A percentile compares a stretch with the other conserved stretches of the same genome.
Conservation (phyloP, 148 eudicot species). For the Rhododendron ovatum region DNA sequence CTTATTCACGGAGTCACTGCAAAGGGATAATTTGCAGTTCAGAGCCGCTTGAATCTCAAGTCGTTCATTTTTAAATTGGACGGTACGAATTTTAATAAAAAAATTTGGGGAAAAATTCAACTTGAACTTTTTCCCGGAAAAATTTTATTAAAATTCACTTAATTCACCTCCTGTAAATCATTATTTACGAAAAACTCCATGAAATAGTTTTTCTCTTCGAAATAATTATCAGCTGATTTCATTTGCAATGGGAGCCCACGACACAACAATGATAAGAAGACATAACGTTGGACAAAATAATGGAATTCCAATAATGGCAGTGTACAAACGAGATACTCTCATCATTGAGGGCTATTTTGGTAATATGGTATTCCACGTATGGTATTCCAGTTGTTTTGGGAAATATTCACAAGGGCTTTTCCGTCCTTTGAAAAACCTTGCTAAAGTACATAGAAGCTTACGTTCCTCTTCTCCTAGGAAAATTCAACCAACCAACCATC, state of each 20-base stretch:
- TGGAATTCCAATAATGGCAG: neutral
- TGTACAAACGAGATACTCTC: neutral
- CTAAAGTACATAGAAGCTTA: conserved; percentile 7
- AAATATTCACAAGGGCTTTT: conserved; percentile 2
- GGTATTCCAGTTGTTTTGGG: neutral
- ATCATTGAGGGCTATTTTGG: neutral
- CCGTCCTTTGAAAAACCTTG: conserved; percentile 8
- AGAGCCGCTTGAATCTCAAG: too few species aligned
- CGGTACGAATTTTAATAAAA: too few species aligned
- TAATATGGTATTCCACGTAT: neutral
- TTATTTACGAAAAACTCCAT: too few species aligned
- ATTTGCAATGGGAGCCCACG: neutral
- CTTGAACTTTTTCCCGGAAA: too few species aligned
- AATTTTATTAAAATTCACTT: too few species aligned
- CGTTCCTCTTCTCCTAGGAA: conserved; percentile 11
- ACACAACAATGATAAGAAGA: too few species aligned
- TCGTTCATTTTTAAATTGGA: too few species aligned
- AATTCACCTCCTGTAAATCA: too few species aligned
- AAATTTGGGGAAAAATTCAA: too few species aligned
- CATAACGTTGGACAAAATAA: neutral
- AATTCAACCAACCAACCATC: conserved; percentile 8
- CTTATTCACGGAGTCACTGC: too few species aligned
- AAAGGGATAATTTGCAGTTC: too few species aligned
- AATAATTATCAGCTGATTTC: neutral
- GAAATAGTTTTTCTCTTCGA: too few species aligned